Evolutionary conservation across 23 red algal genomes (phyloP), one percentile per base, ranked within the genome.

Genomic region (Chondrus crispus): DNA sequence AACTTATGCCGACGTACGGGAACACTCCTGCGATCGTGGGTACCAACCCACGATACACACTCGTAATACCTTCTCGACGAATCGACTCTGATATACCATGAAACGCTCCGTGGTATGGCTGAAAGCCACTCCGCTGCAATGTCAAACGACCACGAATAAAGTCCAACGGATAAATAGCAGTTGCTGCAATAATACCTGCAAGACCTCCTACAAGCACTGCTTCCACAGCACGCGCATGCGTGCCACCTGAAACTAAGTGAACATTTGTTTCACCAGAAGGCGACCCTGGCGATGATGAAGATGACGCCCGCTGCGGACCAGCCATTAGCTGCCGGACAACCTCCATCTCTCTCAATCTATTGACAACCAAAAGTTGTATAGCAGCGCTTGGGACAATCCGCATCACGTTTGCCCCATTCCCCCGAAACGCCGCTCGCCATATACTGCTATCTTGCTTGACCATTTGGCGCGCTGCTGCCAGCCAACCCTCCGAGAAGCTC

Each of bases 361-460:
- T 77, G 20, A 98, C 92, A 13, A 83, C 48, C 54, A 81, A 73
- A 37, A 88, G 54, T 74, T 98, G 97, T 68, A 98, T 94, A 52
- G 89, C 58, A 4, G 97, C 87, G 18, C 79, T 92, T 22, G 97
- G 97, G 11, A 98, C 64, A 76, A 95, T 95, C n/a, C 97, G 88
- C 44, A 95, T 16, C 16, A 95, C 90, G 88, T 98, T 98, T 26
- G 93, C 97, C 24, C 94, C 97, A 48, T 98, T 98, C 20, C 93
- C 93, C 16, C 97, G 90, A 68, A 96, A 98, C 22, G 91, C 58
- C 40, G 89, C 96, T 3, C 77, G 44, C 29, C 68, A 11, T 19
- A 80, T 74, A 45, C 83, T 52, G 8, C 51, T 60, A 28, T 98
- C 96, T 33, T 91, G 68, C 6, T 51, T 58, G 38, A 98, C n/a